Percentiles rank a stretch among this genome's conserved stretches.
phyloP scores from a whole-genome alignment of 176 grass and related monocot species.

The Raddia guianensis region DNA sequence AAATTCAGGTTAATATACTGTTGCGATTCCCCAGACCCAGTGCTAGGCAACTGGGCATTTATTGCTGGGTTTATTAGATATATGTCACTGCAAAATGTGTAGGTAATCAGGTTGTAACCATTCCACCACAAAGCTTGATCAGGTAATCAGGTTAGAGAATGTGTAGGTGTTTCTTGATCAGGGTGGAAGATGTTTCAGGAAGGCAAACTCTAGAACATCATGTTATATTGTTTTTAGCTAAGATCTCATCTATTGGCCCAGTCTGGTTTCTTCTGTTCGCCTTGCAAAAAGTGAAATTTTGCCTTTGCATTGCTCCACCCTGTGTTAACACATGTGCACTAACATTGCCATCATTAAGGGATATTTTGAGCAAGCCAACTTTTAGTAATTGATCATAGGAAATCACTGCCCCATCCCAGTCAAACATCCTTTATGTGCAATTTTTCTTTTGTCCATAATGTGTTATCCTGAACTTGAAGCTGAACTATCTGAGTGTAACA shows the following conservation, averaged over 20 bases:
- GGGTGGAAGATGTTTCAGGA: background rate
- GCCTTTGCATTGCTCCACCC: background rate
- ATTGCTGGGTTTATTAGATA: too few relatives aligned
- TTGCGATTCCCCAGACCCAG: background rate
- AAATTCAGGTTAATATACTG: background rate
- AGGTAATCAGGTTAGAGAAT: background rate
- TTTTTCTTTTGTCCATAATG: background rate
- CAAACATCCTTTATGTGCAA: background rate
- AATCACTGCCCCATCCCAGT: background rate
- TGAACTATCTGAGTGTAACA: background rate
- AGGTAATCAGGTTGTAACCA: too few relatives aligned
- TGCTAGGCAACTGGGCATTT: background rate
- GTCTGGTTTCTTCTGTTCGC: background rate
- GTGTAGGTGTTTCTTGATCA: constrained; percentile 7
- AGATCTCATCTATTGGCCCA: background rate
- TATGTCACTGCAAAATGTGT: too few relatives aligned
- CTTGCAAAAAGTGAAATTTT: background rate
- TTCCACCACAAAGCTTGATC: background rate
- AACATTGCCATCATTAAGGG: background rate
- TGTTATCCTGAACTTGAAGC: background rate
- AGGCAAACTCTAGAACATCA: background rate
- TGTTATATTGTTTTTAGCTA: background rate
- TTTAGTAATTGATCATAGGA: background rate
- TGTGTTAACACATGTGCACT: background rate
- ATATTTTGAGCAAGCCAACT: background rate